Base-by-base conservation (phyloP, 805 yeast genomes). In the Wickerhamomyces hampshirensis region DNA sequence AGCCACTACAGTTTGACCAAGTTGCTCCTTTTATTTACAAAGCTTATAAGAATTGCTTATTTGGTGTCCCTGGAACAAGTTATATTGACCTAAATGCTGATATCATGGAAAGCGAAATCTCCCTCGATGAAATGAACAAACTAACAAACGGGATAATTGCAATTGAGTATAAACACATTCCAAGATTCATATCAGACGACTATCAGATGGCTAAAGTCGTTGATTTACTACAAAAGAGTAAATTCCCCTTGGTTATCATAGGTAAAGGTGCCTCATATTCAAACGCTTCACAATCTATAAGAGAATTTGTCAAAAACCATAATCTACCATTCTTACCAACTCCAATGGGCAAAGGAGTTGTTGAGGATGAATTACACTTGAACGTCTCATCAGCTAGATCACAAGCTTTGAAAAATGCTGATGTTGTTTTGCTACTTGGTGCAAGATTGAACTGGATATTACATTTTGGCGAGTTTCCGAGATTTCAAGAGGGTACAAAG, bases 291-390 rank as follows among this genome's bases (percentile, higher is more conserved):
- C 30, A 23, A 1, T 50, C 54, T 3, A 40, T 80, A 7, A 55
- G 71, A 2, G 27, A 44, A 0, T 64, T 81, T 33, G 65, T 80
- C 14, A 34, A 52, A 5, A 26, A 35, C 1, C 71, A 75, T 34
- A 48, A 60, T 8, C 33, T 80, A 2, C 75, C 82, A 1, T 81
- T 81, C 46, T 50, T 81, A 33, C 85, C 88, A 8, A 80, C 88
- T 0, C 87, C 89, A 4, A 81, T 81, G 89, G 89, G 84, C 0
- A 81, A 81, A 55, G 89, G 89, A 8, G 74, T 80, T 1, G 58
- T 81, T 1, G 62, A 73, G 3, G 89, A 81, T 50, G 44, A 56
- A 4, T 55, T 59, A 27, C 49, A 47, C 0, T 51, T 66, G 23
- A 80, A 80, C 45, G 66, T 76, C 11, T 71, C 83, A 0, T 75